Percentiles rank a stretch among this genome's conserved stretches.
phyloP scores from a whole-genome alignment of 2,329 filamentous ascomycete species.

The Trichophyton simii region DNA sequence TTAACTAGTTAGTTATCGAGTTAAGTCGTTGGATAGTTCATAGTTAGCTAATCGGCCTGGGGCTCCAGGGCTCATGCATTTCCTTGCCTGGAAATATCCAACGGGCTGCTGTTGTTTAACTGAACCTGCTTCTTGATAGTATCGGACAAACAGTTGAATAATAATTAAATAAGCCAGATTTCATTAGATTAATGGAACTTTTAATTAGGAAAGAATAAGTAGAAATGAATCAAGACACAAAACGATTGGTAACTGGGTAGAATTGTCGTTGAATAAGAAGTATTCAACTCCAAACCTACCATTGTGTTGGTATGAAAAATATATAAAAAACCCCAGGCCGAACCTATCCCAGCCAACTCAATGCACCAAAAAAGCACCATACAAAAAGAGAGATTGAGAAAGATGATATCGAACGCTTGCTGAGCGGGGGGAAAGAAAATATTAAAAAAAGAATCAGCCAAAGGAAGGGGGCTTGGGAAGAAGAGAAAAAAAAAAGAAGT shows the following conservation, averaged over 20 bases:
- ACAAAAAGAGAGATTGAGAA: background rate
- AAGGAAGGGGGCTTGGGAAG: too few species aligned
- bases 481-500: background rate
- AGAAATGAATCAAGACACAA: background rate
- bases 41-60: too few species aligned
- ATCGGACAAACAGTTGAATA: too few species aligned
- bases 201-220: background rate
- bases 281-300: background rate
- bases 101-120: too few species aligned
- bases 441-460: background rate
- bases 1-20: too few species aligned
- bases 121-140: too few species aligned
- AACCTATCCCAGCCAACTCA: background rate
- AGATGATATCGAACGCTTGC: background rate
- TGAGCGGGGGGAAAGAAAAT: background rate
- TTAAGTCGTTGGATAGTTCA: too few species aligned
- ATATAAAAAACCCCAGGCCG: background rate
- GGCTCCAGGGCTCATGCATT: too few species aligned
- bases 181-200: constrained; percentile 1
- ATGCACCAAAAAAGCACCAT: background rate
- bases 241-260: background rate
- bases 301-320: background rate
- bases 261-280: background rate
- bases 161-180: background rate
- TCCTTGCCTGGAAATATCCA: too few species aligned